A percentile compares a stretch with the other conserved stretches of the same genome.
phyloP scores from a whole-genome alignment of 2,329 filamentous ascomycete genomes.

The Paecilomyces niveus region DNA sequence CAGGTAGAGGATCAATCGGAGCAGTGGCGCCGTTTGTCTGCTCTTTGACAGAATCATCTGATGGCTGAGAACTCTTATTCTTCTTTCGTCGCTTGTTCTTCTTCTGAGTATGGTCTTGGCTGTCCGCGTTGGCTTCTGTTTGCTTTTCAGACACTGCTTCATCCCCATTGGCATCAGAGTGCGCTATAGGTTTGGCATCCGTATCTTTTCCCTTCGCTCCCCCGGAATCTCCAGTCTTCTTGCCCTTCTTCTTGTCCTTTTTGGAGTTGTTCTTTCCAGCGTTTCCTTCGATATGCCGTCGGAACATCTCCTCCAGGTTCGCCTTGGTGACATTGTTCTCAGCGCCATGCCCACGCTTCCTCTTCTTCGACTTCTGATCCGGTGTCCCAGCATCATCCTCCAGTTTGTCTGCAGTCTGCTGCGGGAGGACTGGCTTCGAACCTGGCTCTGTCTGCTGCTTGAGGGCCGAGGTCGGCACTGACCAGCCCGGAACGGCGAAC shows the following conservation, averaged over 20 bases:
- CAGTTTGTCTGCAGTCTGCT: slow-evolving; percentile 45
- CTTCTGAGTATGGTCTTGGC: slow-evolving; percentile 1
- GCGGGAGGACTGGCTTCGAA: slow-evolving; percentile 56
- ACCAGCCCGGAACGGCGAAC: slow-evolving; percentile 95
- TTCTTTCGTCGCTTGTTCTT: slow-evolving; percentile 24
- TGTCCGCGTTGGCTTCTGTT: background rate
- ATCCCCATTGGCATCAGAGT: slow-evolving; percentile 1
- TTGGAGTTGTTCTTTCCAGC: slow-evolving; percentile 27
- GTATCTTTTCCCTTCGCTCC: slow-evolving; percentile 14
- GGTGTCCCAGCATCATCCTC: slow-evolving; percentile 14
- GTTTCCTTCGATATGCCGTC: slow-evolving; percentile 65
- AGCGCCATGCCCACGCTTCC: slow-evolving; percentile 36
- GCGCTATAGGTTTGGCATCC: slow-evolving; percentile 12
- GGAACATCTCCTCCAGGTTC: slow-evolving; percentile 74
- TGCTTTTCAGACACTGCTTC: slow-evolving; percentile 7
- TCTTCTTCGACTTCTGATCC: slow-evolving; percentile 42
- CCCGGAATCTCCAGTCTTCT: slow-evolving; percentile 20
- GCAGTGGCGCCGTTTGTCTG: slow-evolving; percentile 8
- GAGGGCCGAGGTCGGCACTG: slow-evolving; percentile 63
- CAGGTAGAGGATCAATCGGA: slow-evolving; percentile 14
- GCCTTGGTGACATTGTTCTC: slow-evolving; percentile 50
- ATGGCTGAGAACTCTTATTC: slow-evolving; percentile 17
- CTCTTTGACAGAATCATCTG: slow-evolving; percentile 15
- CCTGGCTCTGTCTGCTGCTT: slow-evolving; percentile 57
- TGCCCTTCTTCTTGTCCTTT: slow-evolving; percentile 21